phyloP scores from a whole-genome alignment of 148 eudicot genomes.

The Mesembryanthemum crystallinum region DNA sequence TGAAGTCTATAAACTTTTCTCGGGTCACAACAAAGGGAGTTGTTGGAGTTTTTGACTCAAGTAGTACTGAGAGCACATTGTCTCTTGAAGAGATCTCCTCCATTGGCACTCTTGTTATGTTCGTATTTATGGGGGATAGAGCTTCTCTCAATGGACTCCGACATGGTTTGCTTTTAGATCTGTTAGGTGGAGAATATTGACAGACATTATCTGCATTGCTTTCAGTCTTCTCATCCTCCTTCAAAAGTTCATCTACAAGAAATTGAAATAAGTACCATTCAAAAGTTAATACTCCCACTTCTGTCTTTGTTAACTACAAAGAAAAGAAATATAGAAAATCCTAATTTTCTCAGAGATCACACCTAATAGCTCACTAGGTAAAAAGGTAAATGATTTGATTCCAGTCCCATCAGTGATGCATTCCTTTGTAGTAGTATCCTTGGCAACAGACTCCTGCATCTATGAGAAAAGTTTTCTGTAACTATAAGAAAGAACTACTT shows the following conservation, averaged over 20 bases:
- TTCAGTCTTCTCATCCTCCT: conserved; percentile 24
- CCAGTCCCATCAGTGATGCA: conserved; percentile 6
- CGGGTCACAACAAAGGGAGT: conserved; percentile 35
- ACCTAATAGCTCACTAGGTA: conserved; percentile 33
- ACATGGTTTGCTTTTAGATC: conserved; percentile 32
- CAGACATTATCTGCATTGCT: conserved; percentile 14
- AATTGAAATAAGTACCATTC: neutral
- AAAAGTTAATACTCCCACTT: neutral
- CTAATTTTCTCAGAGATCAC: neutral
- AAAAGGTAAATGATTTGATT: conserved; percentile 21
- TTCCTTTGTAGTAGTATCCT: conserved; percentile 12
- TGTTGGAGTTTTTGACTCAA: conserved; percentile 45
- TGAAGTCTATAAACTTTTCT: conserved; percentile 38
- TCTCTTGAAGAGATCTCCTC: conserved; percentile 39
- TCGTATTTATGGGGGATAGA: conserved; percentile 57
- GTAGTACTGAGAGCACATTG: conserved; percentile 18
- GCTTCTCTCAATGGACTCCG: conserved; percentile 56
- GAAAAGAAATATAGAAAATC: neutral
- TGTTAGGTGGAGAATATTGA: conserved; percentile 33
- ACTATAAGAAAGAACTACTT: neutral
- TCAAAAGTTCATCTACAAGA: conserved; percentile 34
- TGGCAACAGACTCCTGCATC: conserved; percentile 9
- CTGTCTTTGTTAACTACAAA: neutral
- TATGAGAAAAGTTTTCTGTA: neutral
- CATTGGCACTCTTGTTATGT: conserved; percentile 27